Evolutionary conservation across 805 yeast species (phyloP), one percentile per base, ranked within the genome.

Genomic region (Lipomyces yamadae): DNA sequence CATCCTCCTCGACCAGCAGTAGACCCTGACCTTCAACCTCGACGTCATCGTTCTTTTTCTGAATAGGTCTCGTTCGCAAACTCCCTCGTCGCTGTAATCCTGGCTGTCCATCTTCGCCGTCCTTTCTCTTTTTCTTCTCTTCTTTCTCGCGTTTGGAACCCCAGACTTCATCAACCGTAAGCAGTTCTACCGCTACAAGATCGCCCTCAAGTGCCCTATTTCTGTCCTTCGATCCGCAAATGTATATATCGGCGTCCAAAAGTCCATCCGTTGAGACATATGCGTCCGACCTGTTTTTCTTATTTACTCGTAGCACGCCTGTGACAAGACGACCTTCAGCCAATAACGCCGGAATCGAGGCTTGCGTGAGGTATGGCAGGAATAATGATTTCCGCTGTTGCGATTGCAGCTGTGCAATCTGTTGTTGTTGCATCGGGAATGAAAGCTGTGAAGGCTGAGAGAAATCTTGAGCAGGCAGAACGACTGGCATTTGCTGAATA

Each of bases 161-260:
- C 99, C 99, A 95, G 39, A 95, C 99, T 76, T 95, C 99, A 78
- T 95, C 98, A 52, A 95, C 99, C 30, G 90, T 91, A 65, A 95
- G 84, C 70, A 95, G 83, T 78, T 95, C 99, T 30, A 95, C 93
- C 0, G 99, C 99, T 52, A 95, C 99, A 61, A 92, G 81, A 77
- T 95, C 99, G 65, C 98, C 97, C 78, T 95, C 99, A 63, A 95
- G 81, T 1, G 99, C 98, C 77, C 99, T 88, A 78, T 95, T 95
- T 77, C 99, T 90, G 79, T 95, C 99, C 77, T 95, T 95, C 10
- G 98, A 93, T 10, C 99, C 99, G 81, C 98, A 95, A 72, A 95
- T 95, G 76, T 92, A 95, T 68, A 95, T 92, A 78, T 95, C 99
- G 0, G 99, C 96, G 78, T 95, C 99, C 70, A 95, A 83, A 39